Conservation (phyloP, 495 filamentous ascomycete species). For the Neohortaea acidophila region DNA sequence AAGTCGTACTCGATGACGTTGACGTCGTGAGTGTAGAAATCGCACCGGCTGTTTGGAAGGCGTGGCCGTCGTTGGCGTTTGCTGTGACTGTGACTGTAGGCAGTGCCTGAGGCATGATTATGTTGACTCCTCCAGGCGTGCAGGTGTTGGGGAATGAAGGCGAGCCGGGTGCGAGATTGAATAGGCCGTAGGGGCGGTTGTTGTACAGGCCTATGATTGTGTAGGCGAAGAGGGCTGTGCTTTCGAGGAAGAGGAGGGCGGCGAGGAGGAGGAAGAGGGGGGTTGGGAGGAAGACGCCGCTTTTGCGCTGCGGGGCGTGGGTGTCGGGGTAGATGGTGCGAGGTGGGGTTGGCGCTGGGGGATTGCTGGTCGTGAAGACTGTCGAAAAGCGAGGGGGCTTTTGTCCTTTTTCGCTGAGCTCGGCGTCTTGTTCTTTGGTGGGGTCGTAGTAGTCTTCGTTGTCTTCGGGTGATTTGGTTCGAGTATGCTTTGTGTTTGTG, state of each 20-base stretch:
- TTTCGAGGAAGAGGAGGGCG: slow-evolving; percentile 14
- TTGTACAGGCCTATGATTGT: slow-evolving; percentile 17
- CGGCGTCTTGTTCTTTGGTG: slow-evolving; percentile 3
- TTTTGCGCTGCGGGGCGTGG: slow-evolving; percentile 2
- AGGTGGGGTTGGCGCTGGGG: slow-evolving; percentile 2
- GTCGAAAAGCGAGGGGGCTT: slow-evolving; percentile 17
- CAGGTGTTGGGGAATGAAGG: too few relatives aligned
- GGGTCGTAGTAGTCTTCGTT: background rate
- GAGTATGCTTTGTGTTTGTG: background rate
- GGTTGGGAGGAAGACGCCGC: slow-evolving; percentile 12
- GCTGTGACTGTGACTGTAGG: too few relatives aligned
- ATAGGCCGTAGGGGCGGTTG: slow-evolving; percentile 10
- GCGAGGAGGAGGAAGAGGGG: slow-evolving; percentile 12
- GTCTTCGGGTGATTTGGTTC: slow-evolving; percentile 1
- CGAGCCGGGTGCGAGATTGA: too few relatives aligned
- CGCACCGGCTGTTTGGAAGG: too few relatives aligned
- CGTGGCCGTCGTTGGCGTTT: too few relatives aligned
- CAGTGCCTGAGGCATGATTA: too few relatives aligned
- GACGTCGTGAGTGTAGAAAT: too few relatives aligned
- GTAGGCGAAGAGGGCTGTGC: slow-evolving; percentile 15
- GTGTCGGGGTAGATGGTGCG: background rate
- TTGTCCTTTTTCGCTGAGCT: slow-evolving; percentile 10
- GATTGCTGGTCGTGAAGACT: slow-evolving; percentile 10
- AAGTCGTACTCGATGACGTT: too few relatives aligned
- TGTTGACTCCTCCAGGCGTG: too few relatives aligned